A percentile compares a stretch with the other conserved stretches of the same genome.
Evolutionary conservation across 192 early-diverging fungal species (phyloP).

Genomic region (Neocallimastix lanati): DNA sequence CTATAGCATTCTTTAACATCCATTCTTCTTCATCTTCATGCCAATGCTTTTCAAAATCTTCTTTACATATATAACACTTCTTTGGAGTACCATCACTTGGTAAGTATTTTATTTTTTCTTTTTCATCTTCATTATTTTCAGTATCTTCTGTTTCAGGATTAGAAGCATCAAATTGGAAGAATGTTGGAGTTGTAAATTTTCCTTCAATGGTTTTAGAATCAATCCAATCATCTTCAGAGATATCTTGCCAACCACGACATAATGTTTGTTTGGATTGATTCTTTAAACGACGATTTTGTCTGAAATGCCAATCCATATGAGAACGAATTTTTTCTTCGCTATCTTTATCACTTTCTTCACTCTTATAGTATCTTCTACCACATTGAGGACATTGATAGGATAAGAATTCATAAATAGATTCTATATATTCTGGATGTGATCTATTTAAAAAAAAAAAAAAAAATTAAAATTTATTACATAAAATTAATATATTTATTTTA

Average conservation of each 20-base stretch:
- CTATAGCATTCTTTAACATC: constrained; percentile 15
- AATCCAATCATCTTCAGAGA: constrained; percentile 26
- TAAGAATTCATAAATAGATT: constrained; percentile 52
- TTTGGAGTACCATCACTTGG: constrained; percentile 26
- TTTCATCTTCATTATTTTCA: constrained; percentile 11
- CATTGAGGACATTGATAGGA: constrained; percentile 83
- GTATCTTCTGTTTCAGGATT: constrained; percentile 8
- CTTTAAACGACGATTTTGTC: constrained; percentile 73
- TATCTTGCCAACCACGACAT: constrained; percentile 67
- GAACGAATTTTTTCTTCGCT: constrained; percentile 56
- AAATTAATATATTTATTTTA: background rate
- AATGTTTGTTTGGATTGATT: constrained; percentile 67
- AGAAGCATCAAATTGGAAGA: constrained; percentile 7
- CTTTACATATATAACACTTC: constrained; percentile 33
- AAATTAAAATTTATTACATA: background rate
- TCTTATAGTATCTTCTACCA: constrained; percentile 55
- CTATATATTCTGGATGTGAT: constrained; percentile 29
- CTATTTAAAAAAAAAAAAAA: constrained; percentile 13
- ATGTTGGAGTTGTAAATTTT: background rate
- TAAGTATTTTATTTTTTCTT: constrained; percentile 7
- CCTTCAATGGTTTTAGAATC: constrained; percentile 4
- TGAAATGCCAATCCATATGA: constrained; percentile 92
- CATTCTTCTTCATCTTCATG: constrained; percentile 60
- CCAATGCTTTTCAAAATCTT: constrained; percentile 52
- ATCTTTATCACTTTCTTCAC: constrained; percentile 36